phyloP scores from a whole-genome alignment of 208 protist species.

The Naegleria fowleri region DNA sequence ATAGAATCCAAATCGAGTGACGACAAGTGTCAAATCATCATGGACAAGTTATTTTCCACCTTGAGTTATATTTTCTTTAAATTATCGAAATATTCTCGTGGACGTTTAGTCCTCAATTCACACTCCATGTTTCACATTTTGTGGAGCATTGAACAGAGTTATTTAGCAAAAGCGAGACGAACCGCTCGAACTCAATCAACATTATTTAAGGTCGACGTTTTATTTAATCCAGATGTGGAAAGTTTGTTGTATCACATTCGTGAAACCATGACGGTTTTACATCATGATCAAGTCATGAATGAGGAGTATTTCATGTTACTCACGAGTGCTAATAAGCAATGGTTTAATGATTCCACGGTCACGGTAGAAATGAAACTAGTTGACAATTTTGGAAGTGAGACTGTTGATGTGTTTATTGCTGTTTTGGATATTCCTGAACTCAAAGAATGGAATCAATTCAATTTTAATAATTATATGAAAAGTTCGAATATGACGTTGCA shows the following conservation, averaged over 20 bases:
- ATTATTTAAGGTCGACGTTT: not conserved
- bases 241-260: not conserved
- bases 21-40: not conserved
- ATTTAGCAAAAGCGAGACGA: not conserved
- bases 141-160: not conserved
- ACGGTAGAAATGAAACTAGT: not conserved
- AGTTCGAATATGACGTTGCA: not conserved
- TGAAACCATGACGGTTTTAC: not conserved
- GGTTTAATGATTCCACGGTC: not conserved
- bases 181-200: not conserved
- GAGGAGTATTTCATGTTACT: not conserved
- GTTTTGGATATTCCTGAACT: not conserved
- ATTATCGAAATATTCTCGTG: not conserved
- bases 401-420: not conserved
- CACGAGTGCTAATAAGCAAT: not conserved
- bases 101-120: not conserved
- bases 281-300: not conserved
- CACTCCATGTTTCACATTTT: not conserved
- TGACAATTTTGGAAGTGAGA: not conserved
- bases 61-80: not conserved
- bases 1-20: not conserved
- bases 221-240: not conserved
- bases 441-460: not conserved
- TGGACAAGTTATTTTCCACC: not conserved
- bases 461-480: not conserved